Conservation (phyloP, 2,329 filamentous ascomycete genomes). For the Fusarium torulosum region DNA sequence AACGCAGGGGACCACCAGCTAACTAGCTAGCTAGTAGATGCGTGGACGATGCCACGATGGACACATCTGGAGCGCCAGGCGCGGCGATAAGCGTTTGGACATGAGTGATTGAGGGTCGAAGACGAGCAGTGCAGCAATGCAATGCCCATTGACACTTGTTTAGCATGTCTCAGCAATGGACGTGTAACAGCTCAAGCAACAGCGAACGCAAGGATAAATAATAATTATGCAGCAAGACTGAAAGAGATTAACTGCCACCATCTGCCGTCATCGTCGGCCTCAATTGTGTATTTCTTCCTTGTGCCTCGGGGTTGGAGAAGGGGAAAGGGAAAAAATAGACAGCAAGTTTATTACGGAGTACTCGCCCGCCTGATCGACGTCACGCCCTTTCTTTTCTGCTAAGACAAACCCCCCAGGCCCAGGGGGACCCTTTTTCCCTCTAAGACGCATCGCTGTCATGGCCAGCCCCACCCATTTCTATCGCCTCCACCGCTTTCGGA, state of each 20-base stretch:
- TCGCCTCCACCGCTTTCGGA: conserved; percentile 49
- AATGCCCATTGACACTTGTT: conserved; percentile 11
- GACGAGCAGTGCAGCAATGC: neutral
- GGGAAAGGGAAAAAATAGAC: conserved; percentile 5
- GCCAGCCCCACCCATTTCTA: conserved; percentile 16
- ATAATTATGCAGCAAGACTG: conserved; percentile 18
- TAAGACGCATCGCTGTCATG: neutral
- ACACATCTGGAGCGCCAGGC: conserved; percentile 35
- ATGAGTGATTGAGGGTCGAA: conserved; percentile 4
- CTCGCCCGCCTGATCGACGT: conserved; percentile 45
- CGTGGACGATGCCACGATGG: conserved; percentile 7
- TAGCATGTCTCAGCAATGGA: conserved; percentile 10
- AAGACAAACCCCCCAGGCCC: neutral
- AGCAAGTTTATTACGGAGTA: conserved; percentile 27
- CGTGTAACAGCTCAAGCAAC: conserved; percentile 1
- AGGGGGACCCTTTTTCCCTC: conserved; percentile 6
- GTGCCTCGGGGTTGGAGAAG: conserved; percentile 19
- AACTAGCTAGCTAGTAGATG: conserved; percentile 1
- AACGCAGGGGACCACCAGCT: conserved; percentile 5
- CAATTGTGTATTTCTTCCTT: conserved; percentile 34
- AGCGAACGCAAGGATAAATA: conserved; percentile 2
- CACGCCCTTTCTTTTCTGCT: conserved; percentile 13
- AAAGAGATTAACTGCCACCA: conserved; percentile 23
- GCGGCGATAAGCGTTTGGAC: conserved; percentile 34
- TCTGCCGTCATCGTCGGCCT: conserved; percentile 43